Evolutionary conservation across 371 early-diverging fungal species (phyloP).

Genomic region (Apophysomyces sp.): DNA sequence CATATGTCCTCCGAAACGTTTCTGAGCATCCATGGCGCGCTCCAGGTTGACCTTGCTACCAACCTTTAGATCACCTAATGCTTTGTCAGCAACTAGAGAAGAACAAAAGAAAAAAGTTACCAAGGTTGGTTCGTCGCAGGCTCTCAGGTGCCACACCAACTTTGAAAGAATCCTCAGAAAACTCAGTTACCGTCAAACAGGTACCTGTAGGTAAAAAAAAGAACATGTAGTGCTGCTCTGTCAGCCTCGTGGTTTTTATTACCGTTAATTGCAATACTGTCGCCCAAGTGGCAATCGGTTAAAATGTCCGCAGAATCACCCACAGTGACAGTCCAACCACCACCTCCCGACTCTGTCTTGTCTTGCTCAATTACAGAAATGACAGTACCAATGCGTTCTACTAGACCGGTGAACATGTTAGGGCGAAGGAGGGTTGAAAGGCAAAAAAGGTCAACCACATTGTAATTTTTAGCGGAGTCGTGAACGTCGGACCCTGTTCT

Average conservation of each 20-base stretch:
- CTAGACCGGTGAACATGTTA: slow-evolving; percentile 96
- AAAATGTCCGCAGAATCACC: slow-evolving; percentile 72
- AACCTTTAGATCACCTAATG: slow-evolving; percentile 68
- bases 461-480: too few species aligned
- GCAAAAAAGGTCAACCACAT: too few species aligned
- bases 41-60: slow-evolving; percentile 91
- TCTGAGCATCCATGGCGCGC: slow-evolving; percentile 83
- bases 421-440: too few species aligned
- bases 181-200: slow-evolving; percentile 95
- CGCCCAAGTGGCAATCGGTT: slow-evolving; percentile 87
- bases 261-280: slow-evolving; percentile 95
- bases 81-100: not conserved
- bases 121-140: slow-evolving; percentile 86
- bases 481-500: too few species aligned
- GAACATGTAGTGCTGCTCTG: not conserved
- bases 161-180: slow-evolving; percentile 79
- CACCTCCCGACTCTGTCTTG: slow-evolving; percentile 75
- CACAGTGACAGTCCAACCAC: slow-evolving; percentile 84
- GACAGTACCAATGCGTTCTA: slow-evolving; percentile 88
- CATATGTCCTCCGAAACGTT: slow-evolving; percentile 95
- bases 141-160: slow-evolving; percentile 94
- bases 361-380: slow-evolving; percentile 65
- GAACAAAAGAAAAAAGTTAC: slow-evolving; percentile 33
- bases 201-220: slow-evolving; percentile 60
- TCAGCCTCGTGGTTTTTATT: slow-evolving; percentile 3